Conservation (phyloP, 306 rosid genomes). For the Hylodesmum podocarpum region DNA sequence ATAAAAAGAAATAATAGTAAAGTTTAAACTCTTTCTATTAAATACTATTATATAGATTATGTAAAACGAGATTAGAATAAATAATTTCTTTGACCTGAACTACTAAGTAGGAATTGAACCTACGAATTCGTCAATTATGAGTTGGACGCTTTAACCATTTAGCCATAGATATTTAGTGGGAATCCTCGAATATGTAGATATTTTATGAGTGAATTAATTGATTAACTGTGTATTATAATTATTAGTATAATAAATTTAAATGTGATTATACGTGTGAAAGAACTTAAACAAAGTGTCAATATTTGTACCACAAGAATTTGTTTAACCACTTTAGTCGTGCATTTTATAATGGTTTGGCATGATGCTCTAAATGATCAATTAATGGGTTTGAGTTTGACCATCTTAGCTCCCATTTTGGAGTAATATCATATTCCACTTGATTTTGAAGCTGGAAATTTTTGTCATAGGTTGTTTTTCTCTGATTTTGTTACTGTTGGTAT, state of each 20-base stretch:
- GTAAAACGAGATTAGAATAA: background rate
- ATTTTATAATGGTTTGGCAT: background rate
- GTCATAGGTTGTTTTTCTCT: background rate
- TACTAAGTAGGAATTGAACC: too few relatives aligned
- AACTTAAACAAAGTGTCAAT: background rate
- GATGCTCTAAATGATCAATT: background rate
- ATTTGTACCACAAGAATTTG: background rate
- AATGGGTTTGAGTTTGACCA: background rate
- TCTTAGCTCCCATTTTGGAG: background rate
- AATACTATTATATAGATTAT: too few relatives aligned
- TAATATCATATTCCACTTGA: background rate
- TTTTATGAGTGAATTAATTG: too few relatives aligned
- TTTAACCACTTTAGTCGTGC: background rate
- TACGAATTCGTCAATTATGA: too few relatives aligned
- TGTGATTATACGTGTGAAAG: background rate
- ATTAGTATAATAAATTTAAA: too few relatives aligned
- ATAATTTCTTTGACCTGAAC: background rate
- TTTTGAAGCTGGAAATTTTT: background rate
- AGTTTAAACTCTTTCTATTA: too few relatives aligned
- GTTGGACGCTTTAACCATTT: too few relatives aligned
- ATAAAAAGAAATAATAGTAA: too few relatives aligned
- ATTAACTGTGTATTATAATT: too few relatives aligned
- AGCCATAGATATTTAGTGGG: too few relatives aligned
- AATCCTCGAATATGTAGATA: too few relatives aligned
- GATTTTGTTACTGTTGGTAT: background rate